Evolutionary conservation across 495 filamentous ascomycete genomes (phyloP).

Genomic region (Penicillium cinerascens): DNA sequence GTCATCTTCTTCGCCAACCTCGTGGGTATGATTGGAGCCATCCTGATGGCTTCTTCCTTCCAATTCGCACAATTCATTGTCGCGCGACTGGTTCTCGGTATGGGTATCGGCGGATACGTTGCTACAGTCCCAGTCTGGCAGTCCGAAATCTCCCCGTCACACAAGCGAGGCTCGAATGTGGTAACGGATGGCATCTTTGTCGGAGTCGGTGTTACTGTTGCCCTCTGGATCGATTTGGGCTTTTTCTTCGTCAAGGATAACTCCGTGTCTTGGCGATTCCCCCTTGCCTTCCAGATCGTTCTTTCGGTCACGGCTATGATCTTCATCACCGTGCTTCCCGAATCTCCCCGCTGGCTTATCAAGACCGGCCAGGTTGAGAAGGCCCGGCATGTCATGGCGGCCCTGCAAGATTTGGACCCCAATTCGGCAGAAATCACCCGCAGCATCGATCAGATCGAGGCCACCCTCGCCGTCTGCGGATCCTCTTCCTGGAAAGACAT

Average conservation of each 20-base stretch:
- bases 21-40: conserved; percentile 31
- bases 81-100: conserved; percentile 55
- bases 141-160: conserved; percentile 40
- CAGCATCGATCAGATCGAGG: conserved; percentile 38
- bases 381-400: conserved; percentile 49
- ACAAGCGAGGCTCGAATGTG: conserved; percentile 37
- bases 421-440: conserved; percentile 24
- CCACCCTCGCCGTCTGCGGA: conserved; percentile 34
- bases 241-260: conserved; percentile 42
- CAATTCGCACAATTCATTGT: conserved; percentile 33
- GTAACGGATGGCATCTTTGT: conserved; percentile 45
- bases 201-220: conserved; percentile 48
- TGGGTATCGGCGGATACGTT: conserved; percentile 52
- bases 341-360: conserved; percentile 59
- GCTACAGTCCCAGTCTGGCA: conserved; percentile 50
- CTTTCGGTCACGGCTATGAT: conserved; percentile 55
- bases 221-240: conserved; percentile 44
- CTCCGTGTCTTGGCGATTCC: conserved; percentile 48
- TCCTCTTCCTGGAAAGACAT: conserved; percentile 28
- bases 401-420: conserved; percentile 25
- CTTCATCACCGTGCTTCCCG: conserved; percentile 55
- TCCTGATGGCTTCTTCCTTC: conserved; percentile 40
- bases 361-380: conserved; percentile 52
- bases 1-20: conserved; percentile 28
- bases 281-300: conserved; percentile 52